These are phyloP conservation scores for Ammopiptanthus mongolicus DNA, from an alignment of 306 rosid species.

Conservation along the genomic window DNA sequence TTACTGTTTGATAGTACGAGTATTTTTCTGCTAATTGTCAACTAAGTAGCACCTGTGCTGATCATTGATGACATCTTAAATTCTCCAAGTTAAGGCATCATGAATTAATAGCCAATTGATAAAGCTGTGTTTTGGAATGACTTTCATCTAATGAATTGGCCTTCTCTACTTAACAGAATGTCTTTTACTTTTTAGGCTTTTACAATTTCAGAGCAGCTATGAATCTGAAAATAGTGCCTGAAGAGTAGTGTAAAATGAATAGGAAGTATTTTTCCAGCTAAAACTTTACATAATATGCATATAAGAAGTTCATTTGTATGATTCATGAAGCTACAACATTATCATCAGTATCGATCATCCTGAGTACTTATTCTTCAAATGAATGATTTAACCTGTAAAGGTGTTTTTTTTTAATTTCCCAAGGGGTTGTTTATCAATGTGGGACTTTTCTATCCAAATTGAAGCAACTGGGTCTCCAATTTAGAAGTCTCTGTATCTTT, in stretches of 20 bases:
- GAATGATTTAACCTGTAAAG: neutral
- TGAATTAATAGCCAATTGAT: neutral
- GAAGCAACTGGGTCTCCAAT: neutral
- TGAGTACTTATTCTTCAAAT: neutral
- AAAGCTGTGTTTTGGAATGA: neutral
- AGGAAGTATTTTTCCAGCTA: neutral
- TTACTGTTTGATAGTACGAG: slow-evolving; percentile 3
- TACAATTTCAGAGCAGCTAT: neutral
- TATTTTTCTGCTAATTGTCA: neutral
- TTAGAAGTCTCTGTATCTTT: neutral
- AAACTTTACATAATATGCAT: neutral
- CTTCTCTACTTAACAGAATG: neutral
- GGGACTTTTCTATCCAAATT: neutral
- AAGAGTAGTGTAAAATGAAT: neutral
- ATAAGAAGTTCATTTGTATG: neutral
- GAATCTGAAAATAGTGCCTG: neutral
- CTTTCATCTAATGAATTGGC: neutral
- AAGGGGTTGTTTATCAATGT: neutral
- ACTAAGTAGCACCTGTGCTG: neutral
- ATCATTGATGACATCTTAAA: neutral
- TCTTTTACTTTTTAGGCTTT: neutral
- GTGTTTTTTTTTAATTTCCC: neutral
- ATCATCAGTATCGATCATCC: neutral
- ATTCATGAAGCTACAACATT: neutral
- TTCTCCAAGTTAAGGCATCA: neutral